Evolutionary conservation across 75 land plant species (phyloP).

Genomic region (Larix kaempferi): DNA sequence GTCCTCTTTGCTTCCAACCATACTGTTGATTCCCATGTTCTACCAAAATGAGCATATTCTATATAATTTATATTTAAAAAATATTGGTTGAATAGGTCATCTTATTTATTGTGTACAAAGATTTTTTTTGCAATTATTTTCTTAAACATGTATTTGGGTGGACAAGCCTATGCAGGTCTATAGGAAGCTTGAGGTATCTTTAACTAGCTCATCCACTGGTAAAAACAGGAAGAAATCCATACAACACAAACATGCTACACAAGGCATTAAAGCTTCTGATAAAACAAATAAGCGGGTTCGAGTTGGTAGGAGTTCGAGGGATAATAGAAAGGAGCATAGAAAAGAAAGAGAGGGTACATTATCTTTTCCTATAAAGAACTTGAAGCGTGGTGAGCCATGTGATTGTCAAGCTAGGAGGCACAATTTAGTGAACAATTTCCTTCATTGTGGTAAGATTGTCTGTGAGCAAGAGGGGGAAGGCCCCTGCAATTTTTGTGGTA

Average conservation of each 20-base stretch:
- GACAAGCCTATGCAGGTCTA: slow-evolving; percentile 54
- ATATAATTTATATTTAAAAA: too few species aligned
- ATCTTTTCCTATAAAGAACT: slow-evolving; percentile 42
- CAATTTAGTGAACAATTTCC: slow-evolving; percentile 81
- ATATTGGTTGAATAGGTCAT: too few species aligned
- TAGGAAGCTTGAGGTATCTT: slow-evolving; percentile 64
- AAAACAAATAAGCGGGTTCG: slow-evolving; percentile 14
- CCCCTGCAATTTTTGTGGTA: slow-evolving; percentile 87
- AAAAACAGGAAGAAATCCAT: background rate
- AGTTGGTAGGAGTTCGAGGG: slow-evolving; percentile 36
- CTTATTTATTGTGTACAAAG: too few species aligned
- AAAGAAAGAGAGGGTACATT: slow-evolving; percentile 83
- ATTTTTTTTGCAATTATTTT: too few species aligned
- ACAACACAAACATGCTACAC: slow-evolving; percentile 9
- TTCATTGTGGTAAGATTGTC: slow-evolving; percentile 88
- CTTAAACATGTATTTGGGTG: too few species aligned
- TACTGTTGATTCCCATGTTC: too few species aligned
- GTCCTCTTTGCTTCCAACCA: too few species aligned
- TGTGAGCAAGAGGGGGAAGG: slow-evolving; percentile 98
- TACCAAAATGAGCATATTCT: too few species aligned
- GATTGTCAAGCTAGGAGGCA: slow-evolving; percentile 90
- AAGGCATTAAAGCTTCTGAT: slow-evolving; percentile 17
- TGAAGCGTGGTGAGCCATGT: slow-evolving; percentile 61
- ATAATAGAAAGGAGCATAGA: slow-evolving; percentile 53
- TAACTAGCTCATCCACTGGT: slow-evolving; percentile 18